Evolutionary conservation across 1,139 yeast genomes (phyloP), one percentile per base, ranked within the genome.

Genomic region (Kurtzmaniella quercitrusa): DNA sequence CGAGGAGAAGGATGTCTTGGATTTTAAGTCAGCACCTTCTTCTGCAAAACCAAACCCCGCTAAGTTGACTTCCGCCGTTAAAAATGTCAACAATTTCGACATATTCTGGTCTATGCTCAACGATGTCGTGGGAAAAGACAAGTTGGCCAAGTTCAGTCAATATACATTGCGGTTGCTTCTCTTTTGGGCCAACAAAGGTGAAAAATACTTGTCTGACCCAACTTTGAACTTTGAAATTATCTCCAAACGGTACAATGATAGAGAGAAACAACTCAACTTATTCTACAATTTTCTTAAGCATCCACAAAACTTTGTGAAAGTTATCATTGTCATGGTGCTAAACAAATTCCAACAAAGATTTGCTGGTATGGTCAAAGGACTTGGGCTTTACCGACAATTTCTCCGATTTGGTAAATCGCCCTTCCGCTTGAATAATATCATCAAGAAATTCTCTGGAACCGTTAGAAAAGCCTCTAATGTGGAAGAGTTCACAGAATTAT

Each of bases 381-480:
- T 84, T 38, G 72, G 82, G 5, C 66, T 76, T 30, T 85, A 81
- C 58, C 71, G 94, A 59, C 89, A 83, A 55, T 72, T 82, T 46
- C 63, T 84, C 47, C 69, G 94, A 52, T 83, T 84, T 50, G 93
- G 93, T 36, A 80, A 82, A 43, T 73, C 87, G 12, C 89, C 89
- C 2, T 81, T 83, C 58, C 67, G 84, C 47, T 32, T 42, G 14
- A 28, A 28, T 6, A 36, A 57, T 30, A 48, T 72, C 12, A 36
- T 53, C 23, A 46, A 44, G 17, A 66, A 62, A 47, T 36, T 70
- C 19, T 23, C 18, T 20, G 22, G 20, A 9, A 17, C 40, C 12
- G 21, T 33, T 11, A 11, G 19, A 3, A 30, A 38, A 16, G 7
- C 39, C n/a, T 15, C 22, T 3, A 26, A 7, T 34, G 12, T 33